Base-by-base conservation (phyloP, 768 basidiomycete species). In the Tulasnella sp. region DNA sequence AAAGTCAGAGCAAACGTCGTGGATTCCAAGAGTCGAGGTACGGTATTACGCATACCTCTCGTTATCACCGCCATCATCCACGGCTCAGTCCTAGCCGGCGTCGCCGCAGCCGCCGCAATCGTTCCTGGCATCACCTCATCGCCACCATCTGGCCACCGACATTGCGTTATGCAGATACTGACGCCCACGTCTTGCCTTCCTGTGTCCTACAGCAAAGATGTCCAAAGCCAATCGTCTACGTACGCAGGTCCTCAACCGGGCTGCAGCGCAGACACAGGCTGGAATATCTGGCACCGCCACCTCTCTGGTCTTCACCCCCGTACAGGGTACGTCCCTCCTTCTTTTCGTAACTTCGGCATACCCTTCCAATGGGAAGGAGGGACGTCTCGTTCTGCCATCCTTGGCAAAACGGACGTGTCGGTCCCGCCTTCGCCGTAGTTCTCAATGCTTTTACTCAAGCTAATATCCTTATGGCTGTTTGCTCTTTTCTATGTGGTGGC, bases 151-250 rank as follows among this genome's bases (percentile, higher is more conserved):
- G n/a, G n/a, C n/a, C n/a, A n/a, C n/a, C n/a, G n/a, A n/a, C n/a
- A n/a, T n/a, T n/a, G n/a, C n/a, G n/a, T n/a, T n/a, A n/a, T n/a
- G n/a, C n/a, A n/a, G n/a, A n/a, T n/a, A n/a, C n/a, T n/a, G n/a
- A n/a, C n/a, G n/a, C n/a, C n/a, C n/a, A n/a, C n/a, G n/a, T n/a
- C n/a, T n/a, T n/a, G n/a, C n/a, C n/a, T 23, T 19, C n/a, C 31
- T 19, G 9, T 42, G 35, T 50, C 29, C 27, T 49, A 19, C 66
- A 96, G 96, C 96, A 42, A 98, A 98, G 75, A 73, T 99, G 70
- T 94, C 91, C 27, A 92, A 97, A 71, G 80, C 83, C 48, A 96
- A 96, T 73, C 91, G 90, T 66, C 74, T 94, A 50, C 83, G 96
- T 34, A 86, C 86, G 3, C 84, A 90, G 34, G 79, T 87, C 19